Percentiles rank a stretch among this genome's conserved stretches.
phyloP scores from a whole-genome alignment of 495 filamentous ascomycete species.

The Hyphodiscus hymeniophilus region DNA sequence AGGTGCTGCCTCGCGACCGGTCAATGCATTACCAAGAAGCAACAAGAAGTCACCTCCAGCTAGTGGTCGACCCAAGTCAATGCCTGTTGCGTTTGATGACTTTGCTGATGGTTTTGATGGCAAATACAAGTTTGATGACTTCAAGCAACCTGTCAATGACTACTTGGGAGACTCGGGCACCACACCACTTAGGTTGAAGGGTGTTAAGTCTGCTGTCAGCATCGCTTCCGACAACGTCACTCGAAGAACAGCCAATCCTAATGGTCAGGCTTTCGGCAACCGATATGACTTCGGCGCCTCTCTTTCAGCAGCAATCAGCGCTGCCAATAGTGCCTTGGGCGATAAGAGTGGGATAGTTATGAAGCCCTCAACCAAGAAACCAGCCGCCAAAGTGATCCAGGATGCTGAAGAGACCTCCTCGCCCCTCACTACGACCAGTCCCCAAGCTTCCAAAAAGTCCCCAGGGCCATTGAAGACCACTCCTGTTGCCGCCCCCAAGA shows the following conservation, averaged over 20 bases:
- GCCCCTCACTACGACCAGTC: slow-evolving; percentile 12
- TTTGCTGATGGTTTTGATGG: slow-evolving; percentile 50
- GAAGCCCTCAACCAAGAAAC: slow-evolving; percentile 28
- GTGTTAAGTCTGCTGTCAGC: slow-evolving; percentile 35
- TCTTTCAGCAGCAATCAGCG: slow-evolving; percentile 72
- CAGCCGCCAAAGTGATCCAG: slow-evolving; percentile 21
- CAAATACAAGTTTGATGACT: slow-evolving; percentile 43
- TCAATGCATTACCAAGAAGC: slow-evolving; percentile 63
- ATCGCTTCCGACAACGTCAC: slow-evolving; percentile 41
- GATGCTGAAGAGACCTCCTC: slow-evolving; percentile 21
- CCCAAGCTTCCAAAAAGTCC: not conserved
- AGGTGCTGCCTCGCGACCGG: slow-evolving; percentile 44
- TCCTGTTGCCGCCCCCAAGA: slow-evolving; percentile 14
- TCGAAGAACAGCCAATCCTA: slow-evolving; percentile 42
- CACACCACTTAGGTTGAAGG: slow-evolving; percentile 36
- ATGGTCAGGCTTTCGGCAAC: slow-evolving; percentile 74
- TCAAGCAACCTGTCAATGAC: slow-evolving; percentile 47
- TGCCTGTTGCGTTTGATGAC: slow-evolving; percentile 60
- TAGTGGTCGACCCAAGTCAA: slow-evolving; percentile 47
- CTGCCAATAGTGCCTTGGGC: slow-evolving; percentile 43
- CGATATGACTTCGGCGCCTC: slow-evolving; percentile 93
- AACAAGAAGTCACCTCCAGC: slow-evolving; percentile 41
- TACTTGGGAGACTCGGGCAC: slow-evolving; percentile 41
- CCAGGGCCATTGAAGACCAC: slow-evolving; percentile 4
- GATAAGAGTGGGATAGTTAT: slow-evolving; percentile 42